Base-by-base conservation (phyloP, 352 stramenopile genomes). In the Pythium sp. region DNA sequence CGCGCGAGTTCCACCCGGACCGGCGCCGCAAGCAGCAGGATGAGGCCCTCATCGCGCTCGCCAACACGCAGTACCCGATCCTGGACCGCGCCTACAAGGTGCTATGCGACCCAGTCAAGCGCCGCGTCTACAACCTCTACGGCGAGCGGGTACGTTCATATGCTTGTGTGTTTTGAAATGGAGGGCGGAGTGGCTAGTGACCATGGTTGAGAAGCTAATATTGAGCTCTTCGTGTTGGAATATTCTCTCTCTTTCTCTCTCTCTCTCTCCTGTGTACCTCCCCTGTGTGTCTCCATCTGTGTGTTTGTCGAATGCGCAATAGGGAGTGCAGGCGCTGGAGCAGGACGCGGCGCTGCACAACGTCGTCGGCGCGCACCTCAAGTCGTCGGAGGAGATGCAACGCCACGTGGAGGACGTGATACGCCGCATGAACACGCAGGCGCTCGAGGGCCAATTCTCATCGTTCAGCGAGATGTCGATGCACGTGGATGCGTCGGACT, bases 1-100 rank as follows among this genome's bases (percentile, higher is more conserved):
- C 88, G 53, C 84, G 86, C 59, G 86, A 93, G 75, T 93, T 95
- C 70, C 90, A 97, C 64, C 90, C 90, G 22, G 90, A 97, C 64
- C 81, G 84, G 11, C 81, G 82, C 24, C 76, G 69, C 41, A 76
- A 83, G 56, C 72, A 67, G n/a, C 64, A 73, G 60, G 80, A 91
- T 64, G 69, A 71, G 9, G 71, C 73, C 71, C 76, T 91, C 18
- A 72, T 90, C 28, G 81, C 80, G 20, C 76, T 89, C 6, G 87
- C 87, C 30, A 93, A 93, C 69, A 71, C 80, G 64, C 81, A 93
- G 70, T 95, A 93, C 72, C 83, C 87, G 58, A 68, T 84, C n/a
- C 68, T 95, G 43, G 85, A 95, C 69, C 74, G 85, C 56, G 87
- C 87, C 1, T 95, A 95, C 79, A 93, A 93, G 67, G 84, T 95